phyloP scores from a whole-genome alignment of 805 yeast species.

The Myxozyma neglecta region DNA sequence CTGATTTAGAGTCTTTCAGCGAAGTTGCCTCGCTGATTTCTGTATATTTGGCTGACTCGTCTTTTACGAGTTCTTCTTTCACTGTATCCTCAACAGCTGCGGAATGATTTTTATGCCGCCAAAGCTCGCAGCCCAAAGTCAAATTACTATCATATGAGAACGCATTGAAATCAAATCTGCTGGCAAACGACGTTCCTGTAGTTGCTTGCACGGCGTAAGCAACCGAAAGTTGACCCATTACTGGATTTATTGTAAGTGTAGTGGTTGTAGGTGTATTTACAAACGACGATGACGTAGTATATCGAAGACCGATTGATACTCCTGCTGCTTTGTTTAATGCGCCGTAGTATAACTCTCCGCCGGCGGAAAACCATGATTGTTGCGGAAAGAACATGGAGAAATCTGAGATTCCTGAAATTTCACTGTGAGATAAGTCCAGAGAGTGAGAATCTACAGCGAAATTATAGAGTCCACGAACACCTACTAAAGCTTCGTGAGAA shows the following conservation, averaged over 20 bases:
- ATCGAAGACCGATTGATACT: slow-evolving; percentile 76
- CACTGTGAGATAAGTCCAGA: background rate
- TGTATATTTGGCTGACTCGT: background rate
- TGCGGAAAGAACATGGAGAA: background rate
- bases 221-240: slow-evolving; percentile 84
- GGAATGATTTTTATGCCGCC: slow-evolving; percentile 40
- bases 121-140: slow-evolving; percentile 81
- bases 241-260: slow-evolving; percentile 83
- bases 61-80: background rate
- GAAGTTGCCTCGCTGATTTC: background rate
- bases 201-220: slow-evolving; percentile 84
- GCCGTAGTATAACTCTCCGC: slow-evolving; percentile 89
- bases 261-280: slow-evolving; percentile 88
- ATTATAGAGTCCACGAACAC: slow-evolving; percentile 76
- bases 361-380: slow-evolving; percentile 64
- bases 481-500: slow-evolving; percentile 78
- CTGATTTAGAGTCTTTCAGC: background rate
- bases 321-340: slow-evolving; percentile 85
- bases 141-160: slow-evolving; percentile 88
- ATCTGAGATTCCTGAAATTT: background rate
- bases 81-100: background rate
- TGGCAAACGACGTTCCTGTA: slow-evolving; percentile 70
- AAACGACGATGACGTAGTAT: slow-evolving; percentile 78
- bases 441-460: slow-evolving; percentile 43
- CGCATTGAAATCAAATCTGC: slow-evolving; percentile 83